Base-by-base conservation (phyloP, 371 early-diverging fungal species). In the Actinomucor elegans region DNA sequence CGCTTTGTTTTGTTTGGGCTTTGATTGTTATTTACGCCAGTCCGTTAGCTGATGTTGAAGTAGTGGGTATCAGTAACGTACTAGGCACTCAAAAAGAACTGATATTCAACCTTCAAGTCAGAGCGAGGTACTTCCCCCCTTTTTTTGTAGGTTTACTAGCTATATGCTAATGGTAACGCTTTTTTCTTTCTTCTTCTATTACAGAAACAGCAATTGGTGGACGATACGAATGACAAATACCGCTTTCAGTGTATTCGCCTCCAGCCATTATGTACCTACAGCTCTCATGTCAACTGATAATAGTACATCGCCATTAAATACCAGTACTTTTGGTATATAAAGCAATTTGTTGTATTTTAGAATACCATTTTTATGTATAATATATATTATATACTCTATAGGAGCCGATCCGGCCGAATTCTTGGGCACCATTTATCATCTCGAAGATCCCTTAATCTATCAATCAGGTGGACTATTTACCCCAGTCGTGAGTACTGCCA, bases 81-180 rank as follows among this genome's bases (percentile, higher is more conserved):
- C 59, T 87, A 47, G 84, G 85, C 10, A 76, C 83, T 7, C 80
- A 82, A 45, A 82, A 80, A 41, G 78, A 80, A 54, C 56, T 84
- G 20, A 67, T 84, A 28, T 80, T 84, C 38, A 71, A 80, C 43
- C 44, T 82, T 29, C 76, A 80, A 45, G 62, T 84, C 17, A 55
- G 59, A 51, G 35, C 48, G 17, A 48, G 36, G 48, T 48, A 15
- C 11, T n/a, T 37, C 2, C 17, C n/a, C n/a, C n/a, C n/a, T n/a
- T n/a, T n/a, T n/a, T n/a, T n/a, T n/a, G n/a, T n/a, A n/a, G n/a
- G n/a, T n/a, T n/a, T 82, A 21, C 54, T 63, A 46, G 57, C 57
- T 11, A 57, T 44, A 51, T 57, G 51, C n/a, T n/a, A n/a, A n/a
- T n/a, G n/a, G n/a, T n/a, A n/a, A n/a, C n/a, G n/a, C n/a, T n/a